phyloP scores from a whole-genome alignment of 768 basidiomycete species.

The Russula abietina region DNA sequence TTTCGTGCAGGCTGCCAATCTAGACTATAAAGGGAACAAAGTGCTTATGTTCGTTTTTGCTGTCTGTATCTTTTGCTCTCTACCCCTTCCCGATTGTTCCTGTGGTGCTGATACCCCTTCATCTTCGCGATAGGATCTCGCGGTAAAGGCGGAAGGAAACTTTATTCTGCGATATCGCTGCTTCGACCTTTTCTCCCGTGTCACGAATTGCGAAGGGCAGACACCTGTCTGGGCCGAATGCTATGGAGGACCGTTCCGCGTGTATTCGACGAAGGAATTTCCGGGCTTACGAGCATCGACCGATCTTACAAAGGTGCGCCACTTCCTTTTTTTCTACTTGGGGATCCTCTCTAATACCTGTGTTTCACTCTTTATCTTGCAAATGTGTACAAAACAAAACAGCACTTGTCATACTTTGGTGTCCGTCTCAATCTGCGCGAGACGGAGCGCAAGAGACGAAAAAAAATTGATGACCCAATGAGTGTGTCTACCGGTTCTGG shows the following conservation, averaged over 20 bases:
- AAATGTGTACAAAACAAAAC: background rate
- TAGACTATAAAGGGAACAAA: constrained; percentile 54
- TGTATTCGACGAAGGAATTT: constrained; percentile 69
- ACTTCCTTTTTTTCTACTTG: background rate
- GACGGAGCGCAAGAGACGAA: constrained; percentile 48
- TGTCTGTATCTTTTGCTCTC: constrained; percentile 35
- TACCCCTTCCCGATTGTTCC: background rate
- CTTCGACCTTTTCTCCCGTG: constrained; percentile 52
- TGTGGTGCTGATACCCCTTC: background rate
- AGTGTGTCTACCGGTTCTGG: constrained; percentile 4
- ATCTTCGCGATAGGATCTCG: constrained; percentile 48
- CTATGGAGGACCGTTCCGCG: constrained; percentile 56
- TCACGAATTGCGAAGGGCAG: constrained; percentile 33
- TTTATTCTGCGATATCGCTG: constrained; percentile 64
- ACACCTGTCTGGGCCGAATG: constrained; percentile 54
- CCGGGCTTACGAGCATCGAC: constrained; percentile 63
- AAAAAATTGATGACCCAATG: constrained; percentile 32
- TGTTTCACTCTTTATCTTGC: no score
- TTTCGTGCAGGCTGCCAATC: constrained; percentile 46
- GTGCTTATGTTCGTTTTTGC: constrained; percentile 59
- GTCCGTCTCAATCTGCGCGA: constrained; percentile 56
- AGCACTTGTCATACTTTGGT: constrained; percentile 52
- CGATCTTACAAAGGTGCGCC: constrained; percentile 54
- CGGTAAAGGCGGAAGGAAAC: constrained; percentile 59
- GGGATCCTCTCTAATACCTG: background rate